Evolutionary conservation across 805 yeast species (phyloP).

Genomic region (Saturnispora saitoi): DNA sequence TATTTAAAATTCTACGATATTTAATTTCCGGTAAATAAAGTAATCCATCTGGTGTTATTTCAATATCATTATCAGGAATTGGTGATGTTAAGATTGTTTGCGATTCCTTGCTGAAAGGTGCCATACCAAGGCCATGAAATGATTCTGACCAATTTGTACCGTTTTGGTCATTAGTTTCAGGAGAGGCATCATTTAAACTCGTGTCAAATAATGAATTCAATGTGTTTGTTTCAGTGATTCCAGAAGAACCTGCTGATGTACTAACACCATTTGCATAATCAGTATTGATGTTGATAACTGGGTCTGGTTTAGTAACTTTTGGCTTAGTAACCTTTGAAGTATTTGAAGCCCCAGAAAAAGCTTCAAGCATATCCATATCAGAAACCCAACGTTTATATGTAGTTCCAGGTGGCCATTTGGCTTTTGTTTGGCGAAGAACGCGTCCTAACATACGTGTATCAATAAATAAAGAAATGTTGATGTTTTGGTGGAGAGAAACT

Average conservation of each 20-base stretch:
- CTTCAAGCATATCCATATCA: slow-evolving; percentile 23
- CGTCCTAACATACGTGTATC: not conserved
- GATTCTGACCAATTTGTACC: slow-evolving; percentile 73
- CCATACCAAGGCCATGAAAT: slow-evolving; percentile 75
- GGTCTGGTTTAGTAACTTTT: slow-evolving; percentile 15
- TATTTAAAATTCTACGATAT: slow-evolving; percentile 79
- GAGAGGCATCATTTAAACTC: slow-evolving; percentile 10
- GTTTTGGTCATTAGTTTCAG: slow-evolving; percentile 17
- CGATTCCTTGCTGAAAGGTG: slow-evolving; percentile 59
- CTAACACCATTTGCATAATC: slow-evolving; percentile 12
- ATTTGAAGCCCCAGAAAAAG: slow-evolving; percentile 16
- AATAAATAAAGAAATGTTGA: not conserved
- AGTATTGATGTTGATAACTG: slow-evolving; percentile 20
- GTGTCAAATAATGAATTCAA: slow-evolving; percentile 18
- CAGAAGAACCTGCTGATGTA: slow-evolving; percentile 8
- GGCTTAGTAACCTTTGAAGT: slow-evolving; percentile 3
- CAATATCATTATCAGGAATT: slow-evolving; percentile 66
- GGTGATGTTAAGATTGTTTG: slow-evolving; percentile 54
- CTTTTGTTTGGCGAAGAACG: not conserved
- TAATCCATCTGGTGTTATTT: slow-evolving; percentile 92
- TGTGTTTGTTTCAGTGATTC: slow-evolving; percentile 13
- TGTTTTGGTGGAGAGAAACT: not conserved
- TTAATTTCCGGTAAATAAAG: slow-evolving; percentile 91
- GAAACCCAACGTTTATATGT: not conserved
- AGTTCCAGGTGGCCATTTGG: not conserved